Percentiles rank a stretch among this genome's conserved stretches.
These are phyloP conservation scores for Alternaria ventricosa DNA, from an alignment of 2,329 filamentous ascomycete genomes.

Conservation along the genomic window DNA sequence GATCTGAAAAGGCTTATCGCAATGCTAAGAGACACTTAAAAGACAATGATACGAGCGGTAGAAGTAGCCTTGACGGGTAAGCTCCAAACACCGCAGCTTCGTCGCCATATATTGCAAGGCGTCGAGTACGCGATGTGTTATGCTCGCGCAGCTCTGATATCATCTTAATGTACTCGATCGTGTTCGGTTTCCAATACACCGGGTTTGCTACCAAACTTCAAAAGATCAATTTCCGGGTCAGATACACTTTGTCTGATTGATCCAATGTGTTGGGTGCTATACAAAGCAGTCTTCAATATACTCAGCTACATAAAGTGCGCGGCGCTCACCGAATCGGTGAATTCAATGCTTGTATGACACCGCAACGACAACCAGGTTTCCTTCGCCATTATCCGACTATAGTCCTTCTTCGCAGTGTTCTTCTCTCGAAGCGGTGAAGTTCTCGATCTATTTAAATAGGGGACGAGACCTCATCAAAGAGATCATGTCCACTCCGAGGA, in stretches of 20 bases:
- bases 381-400: not conserved
- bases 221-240: not conserved
- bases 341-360: not conserved
- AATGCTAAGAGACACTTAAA: not conserved
- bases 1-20: not conserved
- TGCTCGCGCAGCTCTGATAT: not conserved
- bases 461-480: not conserved
- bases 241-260: not conserved
- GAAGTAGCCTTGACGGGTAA: not conserved
- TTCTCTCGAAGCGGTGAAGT: not conserved
- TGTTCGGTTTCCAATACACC: not conserved
- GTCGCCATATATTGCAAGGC: not conserved
- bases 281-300: not conserved
- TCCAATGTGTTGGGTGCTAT: not conserved
- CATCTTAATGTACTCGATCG: not conserved
- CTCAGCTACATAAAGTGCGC: not conserved
- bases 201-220: not conserved
- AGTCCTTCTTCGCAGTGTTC: not conserved
- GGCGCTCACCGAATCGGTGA: not conserved
- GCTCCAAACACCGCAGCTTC: not conserved
- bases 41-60: not conserved
- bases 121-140: not conserved
- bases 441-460: not conserved
- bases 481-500: not conserved
- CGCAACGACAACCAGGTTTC: not conserved